Percentiles rank a stretch among this genome's conserved stretches.
Evolutionary conservation across 208 protist species (phyloP).

Genomic region (Trypanosoma avium): DNA sequence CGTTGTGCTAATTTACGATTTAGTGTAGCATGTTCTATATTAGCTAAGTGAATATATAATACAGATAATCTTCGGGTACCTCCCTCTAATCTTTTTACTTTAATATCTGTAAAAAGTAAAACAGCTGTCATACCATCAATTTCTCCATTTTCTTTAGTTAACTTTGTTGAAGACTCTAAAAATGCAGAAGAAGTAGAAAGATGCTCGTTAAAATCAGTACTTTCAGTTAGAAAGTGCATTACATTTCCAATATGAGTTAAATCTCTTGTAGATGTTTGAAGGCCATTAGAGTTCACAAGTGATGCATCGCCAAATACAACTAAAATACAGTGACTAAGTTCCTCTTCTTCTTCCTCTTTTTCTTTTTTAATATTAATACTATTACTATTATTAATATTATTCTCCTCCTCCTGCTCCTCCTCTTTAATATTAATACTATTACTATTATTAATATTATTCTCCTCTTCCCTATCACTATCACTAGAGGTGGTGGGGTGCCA

Average conservation of each 20-base stretch:
- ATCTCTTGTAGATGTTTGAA: too few relatives aligned
- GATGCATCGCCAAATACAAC: conserved; percentile 22
- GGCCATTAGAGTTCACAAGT: too few relatives aligned
- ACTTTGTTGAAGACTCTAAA: not conserved
- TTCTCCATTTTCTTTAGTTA: not conserved
- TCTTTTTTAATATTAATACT: not conserved
- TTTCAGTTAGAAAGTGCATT: conserved; percentile 12
- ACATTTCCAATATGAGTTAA: too few relatives aligned
- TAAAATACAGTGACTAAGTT: not conserved
- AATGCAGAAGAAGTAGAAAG: not conserved
- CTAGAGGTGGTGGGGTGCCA: not conserved
- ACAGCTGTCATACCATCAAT: conserved; percentile 2
- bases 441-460: not conserved
- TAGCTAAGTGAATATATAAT: conserved; percentile 19
- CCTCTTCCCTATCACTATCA: too few relatives aligned
- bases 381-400: not conserved
- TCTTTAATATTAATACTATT: not conserved
- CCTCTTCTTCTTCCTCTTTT: not conserved
- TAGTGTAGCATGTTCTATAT: not conserved
- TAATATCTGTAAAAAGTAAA: conserved; percentile 22
- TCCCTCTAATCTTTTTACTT: not conserved
- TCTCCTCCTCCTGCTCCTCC: too few relatives aligned
- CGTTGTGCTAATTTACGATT: conserved; percentile 13
- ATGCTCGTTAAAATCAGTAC: conserved; percentile 6
- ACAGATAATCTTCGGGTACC: conserved; percentile 11